Evolutionary conservation across 768 basidiomycete species (phyloP), one percentile per base, ranked within the genome.

Genomic region (Cystofilobasidium macerans): DNA sequence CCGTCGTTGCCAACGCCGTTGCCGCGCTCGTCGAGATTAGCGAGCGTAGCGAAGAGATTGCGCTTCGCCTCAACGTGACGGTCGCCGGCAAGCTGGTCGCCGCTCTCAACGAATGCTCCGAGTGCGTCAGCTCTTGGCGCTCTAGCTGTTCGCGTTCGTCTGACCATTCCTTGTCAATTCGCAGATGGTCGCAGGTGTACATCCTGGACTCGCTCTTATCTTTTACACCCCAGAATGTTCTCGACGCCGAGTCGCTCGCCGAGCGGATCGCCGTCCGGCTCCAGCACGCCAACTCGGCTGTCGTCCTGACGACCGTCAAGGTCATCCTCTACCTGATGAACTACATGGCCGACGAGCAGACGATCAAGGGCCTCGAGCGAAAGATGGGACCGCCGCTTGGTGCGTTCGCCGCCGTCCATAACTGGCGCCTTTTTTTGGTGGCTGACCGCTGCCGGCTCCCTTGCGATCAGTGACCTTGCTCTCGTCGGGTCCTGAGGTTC

Each of bases 261-360:
- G 95, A 99, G 75, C 86, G 94, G 36, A 87, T 99, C 69, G 84
- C 92, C 54, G 82, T 91, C 56, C 87, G 97, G 71, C 79, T 99
- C 32, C 90, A 95, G 73, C 94, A 98, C 74, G 91, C 92, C n/a
- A 99, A 99, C 75, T 93, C 91, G 32, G 95, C 95, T 2, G 95
- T 99, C n/a, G 92, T 98, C 14, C 80, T 99, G 62, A 97, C 94
- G n/a, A 88, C 92, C 18, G 89, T 98, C 81, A 98, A 99, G 78
- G 85, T 88, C 26, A 61, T 67, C 35, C 83, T 95, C 28, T 97
- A 97, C 77, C 85, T 99, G 67, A 97, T 98, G 88, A 99, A 99
- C 80, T 99, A 98, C 71, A 88, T 98, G 80, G 86, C 88, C 45
- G 78, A 89, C 64, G 90, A 93, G 60, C 90, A 92, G 9, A 82